Conservation (phyloP, 768 basidiomycete species). For the Mycena kentingensis region DNA sequence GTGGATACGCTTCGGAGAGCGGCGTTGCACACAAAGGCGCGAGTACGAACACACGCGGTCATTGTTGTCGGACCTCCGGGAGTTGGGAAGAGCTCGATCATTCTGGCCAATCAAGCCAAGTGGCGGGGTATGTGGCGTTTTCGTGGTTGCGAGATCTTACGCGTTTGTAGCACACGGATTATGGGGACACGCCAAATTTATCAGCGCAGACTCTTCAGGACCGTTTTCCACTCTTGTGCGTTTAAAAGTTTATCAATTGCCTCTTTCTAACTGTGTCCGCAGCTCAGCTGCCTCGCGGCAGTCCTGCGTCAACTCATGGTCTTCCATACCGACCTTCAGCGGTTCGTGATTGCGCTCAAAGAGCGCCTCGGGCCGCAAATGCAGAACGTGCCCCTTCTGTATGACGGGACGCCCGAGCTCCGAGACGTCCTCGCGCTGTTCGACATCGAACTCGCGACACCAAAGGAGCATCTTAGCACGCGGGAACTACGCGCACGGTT, state of each 20-base stretch:
- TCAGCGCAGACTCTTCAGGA: constrained; percentile 56
- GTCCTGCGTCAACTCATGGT: constrained; percentile 76
- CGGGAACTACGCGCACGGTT: constrained; percentile 68
- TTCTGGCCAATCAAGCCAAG: constrained; percentile 69
- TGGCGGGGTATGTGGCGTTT: constrained; percentile 52
- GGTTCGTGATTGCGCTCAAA: constrained; percentile 61
- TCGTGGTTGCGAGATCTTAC: background rate
- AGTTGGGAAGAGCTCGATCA: constrained; percentile 75
- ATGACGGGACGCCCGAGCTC: constrained; percentile 71
- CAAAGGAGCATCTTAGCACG: constrained; percentile 57
- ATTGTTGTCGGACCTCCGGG: constrained; percentile 67
- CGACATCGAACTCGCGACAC: constrained; percentile 50
- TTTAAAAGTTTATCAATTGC: background rate
- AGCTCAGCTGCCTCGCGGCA: constrained; percentile 70
- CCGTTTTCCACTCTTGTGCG: constrained; percentile 68
- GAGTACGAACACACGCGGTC: constrained; percentile 58
- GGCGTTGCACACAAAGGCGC: constrained; percentile 45
- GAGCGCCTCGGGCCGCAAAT: constrained; percentile 69
- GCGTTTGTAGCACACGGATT: constrained; percentile 56
- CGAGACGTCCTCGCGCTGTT: constrained; percentile 61
- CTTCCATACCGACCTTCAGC: constrained; percentile 68
- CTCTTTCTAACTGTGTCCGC: constrained; percentile 9
- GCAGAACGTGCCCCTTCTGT: constrained; percentile 67
- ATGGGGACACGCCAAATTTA: constrained; percentile 79
- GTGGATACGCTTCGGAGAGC: constrained; percentile 48